A percentile compares a stretch with the other conserved stretches of the same genome.
These are phyloP conservation scores for Elsinoe arachidis DNA, from an alignment of 2,329 filamentous ascomycete genomes.

Conservation along the genomic window DNA sequence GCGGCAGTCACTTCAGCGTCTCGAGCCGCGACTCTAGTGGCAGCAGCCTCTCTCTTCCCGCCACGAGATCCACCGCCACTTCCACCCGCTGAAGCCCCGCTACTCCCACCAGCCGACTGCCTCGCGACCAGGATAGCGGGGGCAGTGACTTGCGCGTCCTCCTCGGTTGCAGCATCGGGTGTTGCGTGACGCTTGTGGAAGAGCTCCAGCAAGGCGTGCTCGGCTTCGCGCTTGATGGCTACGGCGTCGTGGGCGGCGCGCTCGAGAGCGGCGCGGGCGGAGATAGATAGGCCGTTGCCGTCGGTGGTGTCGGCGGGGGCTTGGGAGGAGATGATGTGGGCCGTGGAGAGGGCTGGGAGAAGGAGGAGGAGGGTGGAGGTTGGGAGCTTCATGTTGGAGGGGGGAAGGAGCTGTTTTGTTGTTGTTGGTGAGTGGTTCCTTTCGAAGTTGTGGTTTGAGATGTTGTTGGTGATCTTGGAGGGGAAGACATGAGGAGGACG, in stretches of 20 bases:
- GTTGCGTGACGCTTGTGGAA: not conserved
- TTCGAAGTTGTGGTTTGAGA: not conserved
- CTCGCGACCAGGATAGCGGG: not conserved
- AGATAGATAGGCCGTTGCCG: not conserved
- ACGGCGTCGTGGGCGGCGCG: not conserved
- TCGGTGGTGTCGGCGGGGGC: not conserved
- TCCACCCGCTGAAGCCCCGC: not conserved
- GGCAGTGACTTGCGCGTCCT: not conserved
- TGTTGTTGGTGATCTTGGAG: not conserved
- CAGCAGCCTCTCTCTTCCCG: not conserved
- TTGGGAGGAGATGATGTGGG: not conserved
- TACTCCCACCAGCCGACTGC: not conserved
- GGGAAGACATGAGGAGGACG: not conserved
- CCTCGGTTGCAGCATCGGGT: not conserved
- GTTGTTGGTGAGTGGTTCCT: not conserved
- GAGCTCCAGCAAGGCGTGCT: constrained; percentile 1
- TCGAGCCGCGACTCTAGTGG: not conserved
- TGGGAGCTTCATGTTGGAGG: not conserved
- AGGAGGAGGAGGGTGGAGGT: not conserved
- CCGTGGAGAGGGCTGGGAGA: not conserved
- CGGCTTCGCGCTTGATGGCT: not conserved
- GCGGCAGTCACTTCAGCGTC: not conserved
- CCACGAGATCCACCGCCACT: not conserved
- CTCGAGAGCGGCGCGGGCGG: constrained; percentile 12
- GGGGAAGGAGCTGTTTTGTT: not conserved